Base-by-base conservation (phyloP, 768 basidiomycete species). In the Boletus huronensis region DNA sequence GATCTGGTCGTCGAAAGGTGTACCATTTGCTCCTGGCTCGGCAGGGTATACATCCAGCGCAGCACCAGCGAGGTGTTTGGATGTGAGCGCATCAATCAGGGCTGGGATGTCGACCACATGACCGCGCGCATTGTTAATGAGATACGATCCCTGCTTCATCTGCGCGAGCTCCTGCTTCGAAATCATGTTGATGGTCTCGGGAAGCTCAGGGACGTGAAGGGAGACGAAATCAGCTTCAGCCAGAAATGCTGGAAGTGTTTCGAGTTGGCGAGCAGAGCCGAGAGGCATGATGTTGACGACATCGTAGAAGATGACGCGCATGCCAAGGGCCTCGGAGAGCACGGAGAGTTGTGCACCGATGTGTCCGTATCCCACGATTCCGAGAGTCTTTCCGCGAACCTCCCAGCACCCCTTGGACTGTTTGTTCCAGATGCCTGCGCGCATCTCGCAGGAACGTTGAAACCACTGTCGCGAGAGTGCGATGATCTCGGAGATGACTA, bases 381-480 rank as follows among this genome's bases (percentile, higher is more conserved):
- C 97, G 43, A 99, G 81, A 0, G 93, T 98, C 79, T 99, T 99
- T 61, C 97, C 96, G 41, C 97, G 85, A 59, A 98, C 75, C 72
- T 99, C 97, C 93, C 94, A 99, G 75, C 97, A 99, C 58, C 86
- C 85, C 69, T 97, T 98, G 61, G 93, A 96, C 66, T 98, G 89
- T 75, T 99, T 99, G 80, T 99, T 98, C 97, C 97, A 99, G 65
- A 89, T 72, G 43, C 97, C 97, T 32, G 83, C 79, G 51, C 84
- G 85, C 76, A 99, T 81, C 76, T 99, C 97, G 62, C 79, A 82
- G 23, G 87, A 76, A 52, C 97, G 88, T 73, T 99, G 90, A 63
- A 85, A 85, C 63, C 96, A 83, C 68, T 99, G 97, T 25, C 97
- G 88, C 4, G 96, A 96, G 59, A 99, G 86, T 4, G 88, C 88